Evolutionary conservation across 441 rosid genomes (phyloP), one percentile per base, ranked within the genome.

Genomic region (Lepidium campestre): DNA sequence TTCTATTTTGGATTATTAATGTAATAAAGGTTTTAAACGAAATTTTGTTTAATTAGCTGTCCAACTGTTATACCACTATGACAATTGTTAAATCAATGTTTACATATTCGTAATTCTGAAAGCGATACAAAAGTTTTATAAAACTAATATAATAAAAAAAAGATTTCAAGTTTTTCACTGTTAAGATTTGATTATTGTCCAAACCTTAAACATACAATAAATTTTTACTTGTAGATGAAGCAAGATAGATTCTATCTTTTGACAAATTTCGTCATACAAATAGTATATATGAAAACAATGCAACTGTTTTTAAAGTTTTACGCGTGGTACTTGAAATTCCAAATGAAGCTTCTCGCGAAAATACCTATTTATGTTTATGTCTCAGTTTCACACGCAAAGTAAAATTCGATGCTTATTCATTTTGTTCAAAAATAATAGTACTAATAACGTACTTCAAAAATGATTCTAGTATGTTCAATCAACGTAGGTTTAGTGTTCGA

Each of bases 311-410:
- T 14, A 60, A 66, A 65, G 47, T 32, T 50, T 22, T 41, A 57
- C 34, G 48, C 14, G n/a, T 45, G 15, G n/a, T n/a, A 49, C 56
- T 65, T 49, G 12, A 35, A 35, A 15, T 50, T 73, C 72, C 77
- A 53, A 36, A 52, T 36, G 57, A 60, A 52, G 53, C 63, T 53
- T 60, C 68, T 53, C 37, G 57, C 17, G 68, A 39, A 52, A 36
- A 14, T 2, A 73, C 36, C 50, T 66, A 66, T 59, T 53, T 36
- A 19, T 52, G 68, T 52, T 7, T 53, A 18, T 54, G 63, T 59
- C 67, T 67, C 58, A 31, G 3, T 36, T 61, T 73, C 58, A 67
- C 64, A 73, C 68, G 77, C 72, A 66, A 66, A 52, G 68, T 36
- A 7, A 52, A 20, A 52, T 72, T 64, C 65, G 19, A 58, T 42